These are phyloP conservation scores for Tetrahymena thermophila DNA, from an alignment of 73 alveolate species.

Conservation along the genomic window DNA sequence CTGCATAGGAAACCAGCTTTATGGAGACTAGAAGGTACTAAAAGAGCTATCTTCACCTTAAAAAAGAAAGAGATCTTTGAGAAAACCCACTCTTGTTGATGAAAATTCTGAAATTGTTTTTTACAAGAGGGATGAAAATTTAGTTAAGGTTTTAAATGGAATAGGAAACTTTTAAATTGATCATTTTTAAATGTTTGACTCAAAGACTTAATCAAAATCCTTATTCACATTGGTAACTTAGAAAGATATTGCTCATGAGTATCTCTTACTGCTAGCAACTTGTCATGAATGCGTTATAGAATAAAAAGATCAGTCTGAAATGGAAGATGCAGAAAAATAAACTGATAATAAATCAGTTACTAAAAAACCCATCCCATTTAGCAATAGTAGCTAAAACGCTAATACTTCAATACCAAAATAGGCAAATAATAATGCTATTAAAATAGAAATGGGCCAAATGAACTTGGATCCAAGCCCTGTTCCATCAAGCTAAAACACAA, in stretches of 20 bases:
- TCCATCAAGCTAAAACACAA: background rate
- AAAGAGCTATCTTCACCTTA: background rate
- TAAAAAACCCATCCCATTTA: background rate
- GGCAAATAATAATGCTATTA: background rate
- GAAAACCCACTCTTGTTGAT: constrained; percentile 25
- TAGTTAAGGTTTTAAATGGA: background rate
- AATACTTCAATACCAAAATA: background rate
- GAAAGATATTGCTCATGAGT: constrained; percentile 29
- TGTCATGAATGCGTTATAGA: constrained; percentile 57
- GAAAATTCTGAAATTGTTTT: constrained; percentile 28
- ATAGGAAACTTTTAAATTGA: background rate
- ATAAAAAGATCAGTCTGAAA: constrained; percentile 5
- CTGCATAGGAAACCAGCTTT: constrained; percentile 24
- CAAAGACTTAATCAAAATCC: background rate
- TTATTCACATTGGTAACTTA: background rate
- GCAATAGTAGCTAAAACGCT: background rate
- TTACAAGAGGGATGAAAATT: constrained; percentile 1
- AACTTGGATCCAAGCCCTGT: background rate
- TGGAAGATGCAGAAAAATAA: background rate
- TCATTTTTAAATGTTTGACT: background rate
- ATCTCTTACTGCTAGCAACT: constrained; percentile 22
- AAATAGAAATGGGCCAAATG: background rate
- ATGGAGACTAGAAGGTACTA: constrained; percentile 39
- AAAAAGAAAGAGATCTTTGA: constrained; percentile 20
- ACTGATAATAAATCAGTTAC: background rate